Evolutionary conservation across 2,329 filamentous ascomycete genomes (phyloP), one percentile per base, ranked within the genome.

Genomic region (Exophiala xenobiotica): DNA sequence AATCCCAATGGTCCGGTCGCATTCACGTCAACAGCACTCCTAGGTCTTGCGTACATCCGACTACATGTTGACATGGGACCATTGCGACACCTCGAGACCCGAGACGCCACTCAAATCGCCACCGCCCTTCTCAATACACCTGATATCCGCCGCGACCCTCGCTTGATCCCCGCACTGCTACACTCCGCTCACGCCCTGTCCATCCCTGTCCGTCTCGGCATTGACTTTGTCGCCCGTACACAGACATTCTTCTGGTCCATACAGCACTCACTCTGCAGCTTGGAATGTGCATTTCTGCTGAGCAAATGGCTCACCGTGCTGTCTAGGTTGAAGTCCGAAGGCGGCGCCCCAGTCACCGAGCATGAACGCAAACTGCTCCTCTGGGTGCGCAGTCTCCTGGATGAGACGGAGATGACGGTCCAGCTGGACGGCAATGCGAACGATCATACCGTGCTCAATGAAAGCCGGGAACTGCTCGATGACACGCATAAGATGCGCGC

Each of bases 161-260:
- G 72, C 24, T 66, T 79, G 9, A 74, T 75, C 2, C 75, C 74
- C 58, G 77, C 77, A 3, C 64, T 79, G 2, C 62, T 80, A 2
- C 76, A 80, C 57, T 75, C 75, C n/a, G 74, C 75, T 0, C 77
- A 80, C 51, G 77, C 77, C 9, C 67, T 81, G 6, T 78, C 77
- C 7, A 77, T 80, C 20, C 77, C 76, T 0, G 74, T 80, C 2
- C 70, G 76, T 33, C 68, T 80, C 6, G 78, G 78, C 1, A 74
- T 80, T 43, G 71, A 75, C 43, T 78, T 78, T 44, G 77, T 80
- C 29, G 76, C 77, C 2, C 69, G 70, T 39, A 78, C 74, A 1
- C 76, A 79, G 60, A 78, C 76, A 1, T 75, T 78, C 48, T 76
- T 78, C 60, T 80, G 78, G 78, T 76, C 74, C 29, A 75, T 80